Conservation (phyloP, 2,329 filamentous ascomycete species). For the Tolypocladium inflatum region DNA sequence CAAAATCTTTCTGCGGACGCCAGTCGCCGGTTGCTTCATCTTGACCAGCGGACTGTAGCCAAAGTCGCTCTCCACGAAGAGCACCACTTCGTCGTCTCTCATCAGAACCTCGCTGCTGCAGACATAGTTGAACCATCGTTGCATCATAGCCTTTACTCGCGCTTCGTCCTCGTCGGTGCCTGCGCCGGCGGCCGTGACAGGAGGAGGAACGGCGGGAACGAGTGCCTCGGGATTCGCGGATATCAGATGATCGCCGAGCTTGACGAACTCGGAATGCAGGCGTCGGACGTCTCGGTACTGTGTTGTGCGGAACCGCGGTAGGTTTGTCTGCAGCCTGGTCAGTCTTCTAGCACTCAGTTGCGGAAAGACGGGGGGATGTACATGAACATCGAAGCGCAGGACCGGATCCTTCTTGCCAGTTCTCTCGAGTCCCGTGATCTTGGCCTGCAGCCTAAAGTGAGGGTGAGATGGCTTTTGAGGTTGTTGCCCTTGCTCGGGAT, state of each 20-base stretch:
- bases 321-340: constrained; percentile 63
- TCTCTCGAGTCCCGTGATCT: constrained; percentile 87
- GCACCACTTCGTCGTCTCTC: constrained; percentile 90
- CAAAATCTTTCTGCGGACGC: constrained; percentile 85
- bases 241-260: constrained; percentile 91
- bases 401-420: constrained; percentile 95
- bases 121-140: constrained; percentile 91
- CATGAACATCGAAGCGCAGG: constrained; percentile 90
- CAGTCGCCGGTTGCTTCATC: constrained; percentile 93
- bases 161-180: constrained; percentile 93
- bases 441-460: constrained; percentile 80
- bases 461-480: constrained; percentile 55
- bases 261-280: constrained; percentile 90
- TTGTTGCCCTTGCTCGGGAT: constrained; percentile 28
- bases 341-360: neutral
- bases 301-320: constrained; percentile 95
- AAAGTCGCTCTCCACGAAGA: constrained; percentile 98
- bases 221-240: constrained; percentile 96
- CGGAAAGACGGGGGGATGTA: constrained; percentile 31
- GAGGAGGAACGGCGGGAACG: constrained; percentile 88
- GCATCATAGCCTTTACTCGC: constrained; percentile 79
- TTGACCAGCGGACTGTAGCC: constrained; percentile 93
- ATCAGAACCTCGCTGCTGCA: constrained; percentile 89
- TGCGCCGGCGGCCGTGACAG: constrained; percentile 86
- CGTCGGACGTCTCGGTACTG: constrained; percentile 96